Base-by-base conservation (phyloP, 1,284 basidiomycete species). In the Thelephora terrestris region DNA sequence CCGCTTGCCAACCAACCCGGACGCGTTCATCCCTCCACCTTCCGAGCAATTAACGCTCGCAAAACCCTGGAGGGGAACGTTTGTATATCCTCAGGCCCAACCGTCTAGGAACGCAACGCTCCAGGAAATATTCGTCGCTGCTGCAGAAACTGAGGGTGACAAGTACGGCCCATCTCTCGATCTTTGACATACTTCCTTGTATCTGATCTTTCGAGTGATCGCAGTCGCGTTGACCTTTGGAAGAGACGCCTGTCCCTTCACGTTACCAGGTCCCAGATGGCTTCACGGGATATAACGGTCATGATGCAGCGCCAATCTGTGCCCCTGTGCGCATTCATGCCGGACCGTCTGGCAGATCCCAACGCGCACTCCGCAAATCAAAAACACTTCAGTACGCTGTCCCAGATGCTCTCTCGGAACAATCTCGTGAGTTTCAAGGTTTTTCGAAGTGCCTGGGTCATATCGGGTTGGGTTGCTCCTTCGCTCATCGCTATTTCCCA, bases 121-220 rank as follows among this genome's bases (percentile, higher is more conserved):
- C 24, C 74, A 77, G 57, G 71, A 74, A 50, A 67, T 81, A 44
- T 68, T 64, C 47, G 75, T 79, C 53, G 77, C 76, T 17, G 78
- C 76, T 35, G 77, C 79, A 38, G 79, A 81, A 64, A 79, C 76
- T 34, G 78, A 80, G 58, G 78, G 79, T 34, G 75, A 80, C 56
- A 79, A 72, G 80, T 82, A 69, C 60, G 74, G 70, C 45, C 21
- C 32, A 38, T 40, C 37, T 44, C 46, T 40, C 46, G 47, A 46
- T 44, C 24, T 20, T n/a, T 5, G 44, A 39, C 23, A 1, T 23
- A 12, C 47, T 42, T 52, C 53, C 24, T 51, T 48, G 45, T 45
- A 42, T 43, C 36, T 38, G 50, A 20, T 20, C 47, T 50, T 39
- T 55, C 46, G 36, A 37, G 48, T 55, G 61, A 58, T 50, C 43